These are phyloP conservation scores for Rutidosis leptorrhynchoides DNA, from an alignment of 129 eudicot genomes.

Conservation along the genomic window DNA sequence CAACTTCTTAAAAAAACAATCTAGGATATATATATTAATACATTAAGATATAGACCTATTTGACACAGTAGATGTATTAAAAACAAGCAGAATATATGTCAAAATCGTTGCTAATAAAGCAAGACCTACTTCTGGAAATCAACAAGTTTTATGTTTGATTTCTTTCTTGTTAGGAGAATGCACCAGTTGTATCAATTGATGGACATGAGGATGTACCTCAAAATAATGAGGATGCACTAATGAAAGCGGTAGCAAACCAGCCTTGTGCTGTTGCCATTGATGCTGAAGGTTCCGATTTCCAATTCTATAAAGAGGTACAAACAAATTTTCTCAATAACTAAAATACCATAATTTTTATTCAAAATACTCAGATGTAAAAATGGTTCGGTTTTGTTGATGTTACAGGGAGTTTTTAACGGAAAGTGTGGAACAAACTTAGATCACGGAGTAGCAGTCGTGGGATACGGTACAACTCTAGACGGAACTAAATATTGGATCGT, in stretches of 20 bases:
- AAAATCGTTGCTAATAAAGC: too few species aligned
- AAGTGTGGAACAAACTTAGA: conserved; percentile 67
- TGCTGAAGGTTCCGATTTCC: conserved; percentile 70
- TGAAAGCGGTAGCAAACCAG: conserved; percentile 83
- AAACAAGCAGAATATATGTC: too few species aligned
- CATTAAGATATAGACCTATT: too few species aligned
- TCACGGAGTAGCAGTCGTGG: conserved; percentile 84
- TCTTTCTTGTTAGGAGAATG: conserved; percentile 39
- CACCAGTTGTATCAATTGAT: conserved; percentile 74
- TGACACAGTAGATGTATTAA: too few species aligned
- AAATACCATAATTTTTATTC: conserved; percentile 1
- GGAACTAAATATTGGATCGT: conserved; percentile 91
- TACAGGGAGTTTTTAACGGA: conserved; percentile 69
- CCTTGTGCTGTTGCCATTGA: conserved; percentile 85
- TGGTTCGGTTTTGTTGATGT: conserved; percentile 5
- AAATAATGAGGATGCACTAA: conserved; percentile 68
- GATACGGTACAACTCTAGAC: conserved; percentile 49
- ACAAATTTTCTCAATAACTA: conserved; percentile 13
- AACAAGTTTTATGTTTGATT: not conserved
- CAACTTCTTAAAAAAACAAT: too few species aligned
- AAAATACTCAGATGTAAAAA: not conserved
- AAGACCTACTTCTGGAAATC: too few species aligned
- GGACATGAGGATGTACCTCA: conserved; percentile 79
- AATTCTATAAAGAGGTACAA: conserved; percentile 84
- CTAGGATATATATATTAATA: too few species aligned